Evolutionary conservation across 306 rosid species (phyloP).

Genomic region (cucumber (Cucumis sativus)): DNA sequence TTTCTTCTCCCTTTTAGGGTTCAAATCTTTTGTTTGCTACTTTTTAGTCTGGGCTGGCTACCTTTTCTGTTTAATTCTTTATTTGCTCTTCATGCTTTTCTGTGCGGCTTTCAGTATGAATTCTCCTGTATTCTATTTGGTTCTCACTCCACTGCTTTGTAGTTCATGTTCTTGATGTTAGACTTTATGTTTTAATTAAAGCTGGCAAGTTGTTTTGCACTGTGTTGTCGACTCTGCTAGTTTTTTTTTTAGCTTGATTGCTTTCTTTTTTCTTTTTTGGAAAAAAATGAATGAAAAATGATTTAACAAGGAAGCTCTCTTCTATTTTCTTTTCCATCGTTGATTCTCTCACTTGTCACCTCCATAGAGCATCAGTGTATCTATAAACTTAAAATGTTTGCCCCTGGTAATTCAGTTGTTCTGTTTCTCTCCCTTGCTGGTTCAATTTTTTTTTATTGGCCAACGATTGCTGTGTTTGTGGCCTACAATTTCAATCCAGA

Average conservation of each 20-base stretch:
- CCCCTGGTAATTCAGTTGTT: slow-evolving; percentile 1
- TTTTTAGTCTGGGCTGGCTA: background rate
- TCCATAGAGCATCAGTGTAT: background rate
- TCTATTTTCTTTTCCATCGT: background rate
- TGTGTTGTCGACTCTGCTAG: background rate
- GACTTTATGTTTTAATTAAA: background rate
- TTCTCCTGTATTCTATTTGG: background rate
- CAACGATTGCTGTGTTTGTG: background rate
- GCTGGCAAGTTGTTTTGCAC: background rate
- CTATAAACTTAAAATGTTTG: background rate
- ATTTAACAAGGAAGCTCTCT: background rate
- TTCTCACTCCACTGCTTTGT: background rate
- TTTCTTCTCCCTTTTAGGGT: background rate
- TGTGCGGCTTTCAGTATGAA: background rate
- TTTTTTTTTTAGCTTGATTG: background rate
- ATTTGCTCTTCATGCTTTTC: background rate
- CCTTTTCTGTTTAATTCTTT: background rate
- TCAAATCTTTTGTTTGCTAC: background rate
- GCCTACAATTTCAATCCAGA: background rate
- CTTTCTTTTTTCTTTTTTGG: background rate
- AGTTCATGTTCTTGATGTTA: slow-evolving; percentile 3
- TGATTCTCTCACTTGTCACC: background rate
- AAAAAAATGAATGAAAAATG: background rate
- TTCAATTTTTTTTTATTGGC: background rate
- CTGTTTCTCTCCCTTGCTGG: background rate